Evolutionary conservation across 768 basidiomycete genomes (phyloP).

Genomic region (Neoboletus subvelutipes): DNA sequence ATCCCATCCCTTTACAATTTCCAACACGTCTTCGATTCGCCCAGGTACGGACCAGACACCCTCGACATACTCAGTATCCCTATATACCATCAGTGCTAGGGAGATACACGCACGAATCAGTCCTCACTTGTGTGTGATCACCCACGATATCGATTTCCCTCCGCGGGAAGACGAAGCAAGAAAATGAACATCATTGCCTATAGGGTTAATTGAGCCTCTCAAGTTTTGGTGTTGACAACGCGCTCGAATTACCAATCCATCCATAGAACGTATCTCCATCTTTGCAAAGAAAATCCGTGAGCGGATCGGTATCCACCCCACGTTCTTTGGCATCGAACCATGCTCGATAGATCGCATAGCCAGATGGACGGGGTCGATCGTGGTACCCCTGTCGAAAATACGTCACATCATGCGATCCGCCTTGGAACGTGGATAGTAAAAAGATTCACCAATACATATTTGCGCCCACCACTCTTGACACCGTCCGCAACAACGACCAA

Average conservation of each 20-base stretch:
- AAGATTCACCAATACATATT: constrained; percentile 21
- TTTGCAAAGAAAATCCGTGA: constrained; percentile 18
- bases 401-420: background rate
- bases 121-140: constrained; percentile 24
- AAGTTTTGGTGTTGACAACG: background rate
- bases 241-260: constrained; percentile 21
- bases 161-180: constrained; percentile 14
- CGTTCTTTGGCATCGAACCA: constrained; percentile 28
- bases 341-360: constrained; percentile 30
- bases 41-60: constrained; percentile 23
- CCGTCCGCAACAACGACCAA: constrained; percentile 33
- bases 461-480: constrained; percentile 21
- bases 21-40: constrained; percentile 22
- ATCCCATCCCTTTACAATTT: constrained; percentile 25
- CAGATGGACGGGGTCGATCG: constrained; percentile 28
- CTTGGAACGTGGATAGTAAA: background rate
- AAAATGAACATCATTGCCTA: constrained; percentile 24
- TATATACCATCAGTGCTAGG: constrained; percentile 4
- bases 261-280: constrained; percentile 23
- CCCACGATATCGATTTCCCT: constrained; percentile 18
- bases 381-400: constrained; percentile 19
- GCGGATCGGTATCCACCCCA: constrained; percentile 24
- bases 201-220: background rate
- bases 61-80: constrained; percentile 22
- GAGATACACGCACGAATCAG: background rate